Conservation (phyloP, 306 rosid species). For the Biancaea sappan region DNA sequence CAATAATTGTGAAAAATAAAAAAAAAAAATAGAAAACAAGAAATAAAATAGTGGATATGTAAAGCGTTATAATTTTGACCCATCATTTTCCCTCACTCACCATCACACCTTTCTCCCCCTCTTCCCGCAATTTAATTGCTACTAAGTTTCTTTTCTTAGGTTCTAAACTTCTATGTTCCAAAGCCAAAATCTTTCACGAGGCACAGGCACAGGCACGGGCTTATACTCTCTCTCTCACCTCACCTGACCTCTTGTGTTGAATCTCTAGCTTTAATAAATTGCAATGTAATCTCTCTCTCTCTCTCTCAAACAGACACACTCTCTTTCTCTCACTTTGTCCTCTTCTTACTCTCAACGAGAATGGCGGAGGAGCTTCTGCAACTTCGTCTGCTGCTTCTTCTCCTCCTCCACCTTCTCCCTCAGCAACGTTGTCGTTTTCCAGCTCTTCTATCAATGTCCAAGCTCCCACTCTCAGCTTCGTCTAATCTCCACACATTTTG, state of each 20-base stretch:
- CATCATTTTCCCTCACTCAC: slow-evolving; percentile 5
- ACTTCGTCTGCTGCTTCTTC: slow-evolving; percentile 64
- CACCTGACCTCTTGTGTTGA: not conserved
- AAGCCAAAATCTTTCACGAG: not conserved
- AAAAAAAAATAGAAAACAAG: not conserved
- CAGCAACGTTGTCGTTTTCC: slow-evolving; percentile 62
- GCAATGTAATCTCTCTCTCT: slow-evolving; percentile 23
- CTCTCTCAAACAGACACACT: not conserved
- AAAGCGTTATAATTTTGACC: slow-evolving; percentile 38
- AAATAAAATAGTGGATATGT: not conserved
- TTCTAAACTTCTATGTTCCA: not conserved
- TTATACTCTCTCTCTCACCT: not conserved
- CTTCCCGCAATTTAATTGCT: not conserved
- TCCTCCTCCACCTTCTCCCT: slow-evolving; percentile 28
- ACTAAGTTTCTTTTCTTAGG: not conserved
- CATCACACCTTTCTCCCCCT: not conserved
- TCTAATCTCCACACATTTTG: slow-evolving; percentile 45
- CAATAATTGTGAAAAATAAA: slow-evolving; percentile 23
- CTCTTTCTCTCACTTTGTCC: slow-evolving; percentile 44
- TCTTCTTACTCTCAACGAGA: slow-evolving; percentile 43
- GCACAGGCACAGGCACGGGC: too few relatives aligned
- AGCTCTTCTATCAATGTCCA: slow-evolving; percentile 31
- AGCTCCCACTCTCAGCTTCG: slow-evolving; percentile 38
- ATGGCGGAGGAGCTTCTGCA: slow-evolving; percentile 79
- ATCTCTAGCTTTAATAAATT: slow-evolving; percentile 21